Conservation (phyloP, 2,329 filamentous ascomycete species). For the Ceratocystis papillata region DNA sequence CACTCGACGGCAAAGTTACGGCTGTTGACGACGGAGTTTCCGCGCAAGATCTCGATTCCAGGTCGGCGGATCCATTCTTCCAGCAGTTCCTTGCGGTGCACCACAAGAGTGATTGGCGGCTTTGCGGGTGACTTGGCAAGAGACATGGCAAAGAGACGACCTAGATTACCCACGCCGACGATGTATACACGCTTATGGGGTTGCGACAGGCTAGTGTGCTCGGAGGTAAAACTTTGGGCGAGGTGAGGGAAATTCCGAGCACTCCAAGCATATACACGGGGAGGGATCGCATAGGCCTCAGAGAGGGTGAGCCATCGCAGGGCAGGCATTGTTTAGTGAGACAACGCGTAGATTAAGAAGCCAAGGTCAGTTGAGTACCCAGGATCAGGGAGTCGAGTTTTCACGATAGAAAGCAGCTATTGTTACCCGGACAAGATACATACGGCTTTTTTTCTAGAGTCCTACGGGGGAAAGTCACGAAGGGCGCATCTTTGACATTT, state of each 20-base stretch:
- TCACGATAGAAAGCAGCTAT: background rate
- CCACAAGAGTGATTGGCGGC: constrained; percentile 69
- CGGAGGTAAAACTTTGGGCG: constrained; percentile 23
- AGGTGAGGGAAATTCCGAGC: constrained; percentile 20
- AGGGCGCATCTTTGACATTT: background rate
- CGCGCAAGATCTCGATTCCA: constrained; percentile 38
- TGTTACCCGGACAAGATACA: too few relatives aligned
- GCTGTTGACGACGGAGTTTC: constrained; percentile 29
- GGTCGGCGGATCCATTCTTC: constrained; percentile 37
- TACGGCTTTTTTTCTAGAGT: too few relatives aligned
- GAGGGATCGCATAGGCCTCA: constrained; percentile 16
- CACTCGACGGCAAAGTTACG: constrained; percentile 42
- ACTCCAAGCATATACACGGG: constrained; percentile 23
- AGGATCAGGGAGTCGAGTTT: too few relatives aligned
- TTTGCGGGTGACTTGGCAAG: constrained; percentile 48
- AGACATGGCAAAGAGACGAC: constrained; percentile 64
- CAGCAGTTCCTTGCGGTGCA: constrained; percentile 49
- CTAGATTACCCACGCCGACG: constrained; percentile 70
- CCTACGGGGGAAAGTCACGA: background rate
- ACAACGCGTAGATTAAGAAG: background rate
- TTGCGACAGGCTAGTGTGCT: constrained; percentile 14
- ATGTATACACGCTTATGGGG: constrained; percentile 52
- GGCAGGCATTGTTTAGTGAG: background rate
- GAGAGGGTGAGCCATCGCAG: constrained; percentile 19
- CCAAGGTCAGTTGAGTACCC: background rate